A percentile compares a stretch with the other conserved stretches of the same genome.
Conservation (phyloP, 352 stramenopile genomes). For the Pythium phragmiticola region DNA sequence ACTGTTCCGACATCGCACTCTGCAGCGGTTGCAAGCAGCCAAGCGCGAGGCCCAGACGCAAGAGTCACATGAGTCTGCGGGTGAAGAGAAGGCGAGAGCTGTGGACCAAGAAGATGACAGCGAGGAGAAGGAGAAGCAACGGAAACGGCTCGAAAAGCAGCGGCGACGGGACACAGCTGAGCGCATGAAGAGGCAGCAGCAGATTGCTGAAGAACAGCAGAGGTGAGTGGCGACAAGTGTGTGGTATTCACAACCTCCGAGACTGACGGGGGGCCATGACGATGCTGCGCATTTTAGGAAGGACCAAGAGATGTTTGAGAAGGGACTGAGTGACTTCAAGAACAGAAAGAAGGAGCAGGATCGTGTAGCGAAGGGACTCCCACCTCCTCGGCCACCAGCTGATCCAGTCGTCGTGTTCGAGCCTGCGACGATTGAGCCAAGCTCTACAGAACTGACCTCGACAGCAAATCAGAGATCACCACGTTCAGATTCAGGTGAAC, state of each 20-base stretch:
- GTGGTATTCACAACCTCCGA: neutral
- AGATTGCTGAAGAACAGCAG: constrained; percentile 41
- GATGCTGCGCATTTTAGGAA: constrained; percentile 27
- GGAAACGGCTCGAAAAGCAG: constrained; percentile 39
- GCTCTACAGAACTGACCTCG: neutral
- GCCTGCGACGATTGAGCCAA: neutral
- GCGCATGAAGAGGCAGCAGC: constrained; percentile 43
- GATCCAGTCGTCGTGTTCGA: constrained; percentile 7
- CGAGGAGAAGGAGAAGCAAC: constrained; percentile 24
- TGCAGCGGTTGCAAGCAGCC: constrained; percentile 22
- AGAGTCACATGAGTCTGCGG: neutral
- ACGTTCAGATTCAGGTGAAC: neutral
- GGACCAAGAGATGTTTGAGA: constrained; percentile 49
- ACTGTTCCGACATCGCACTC: constrained; percentile 16
- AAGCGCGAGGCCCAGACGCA: constrained; percentile 13
- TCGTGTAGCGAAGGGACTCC: constrained; percentile 52
- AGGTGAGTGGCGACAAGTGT: constrained; percentile 27
- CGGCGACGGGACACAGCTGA: constrained; percentile 49
- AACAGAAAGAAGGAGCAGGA: constrained; percentile 62
- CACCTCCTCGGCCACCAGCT: neutral
- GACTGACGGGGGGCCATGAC: neutral
- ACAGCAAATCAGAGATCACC: neutral
- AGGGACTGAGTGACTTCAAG: constrained; percentile 52
- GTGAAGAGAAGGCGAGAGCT: neutral
- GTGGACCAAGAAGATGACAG: constrained; percentile 26